Conservation (phyloP, 345 rosid genomes). For the Gossypium ekmanianum region DNA sequence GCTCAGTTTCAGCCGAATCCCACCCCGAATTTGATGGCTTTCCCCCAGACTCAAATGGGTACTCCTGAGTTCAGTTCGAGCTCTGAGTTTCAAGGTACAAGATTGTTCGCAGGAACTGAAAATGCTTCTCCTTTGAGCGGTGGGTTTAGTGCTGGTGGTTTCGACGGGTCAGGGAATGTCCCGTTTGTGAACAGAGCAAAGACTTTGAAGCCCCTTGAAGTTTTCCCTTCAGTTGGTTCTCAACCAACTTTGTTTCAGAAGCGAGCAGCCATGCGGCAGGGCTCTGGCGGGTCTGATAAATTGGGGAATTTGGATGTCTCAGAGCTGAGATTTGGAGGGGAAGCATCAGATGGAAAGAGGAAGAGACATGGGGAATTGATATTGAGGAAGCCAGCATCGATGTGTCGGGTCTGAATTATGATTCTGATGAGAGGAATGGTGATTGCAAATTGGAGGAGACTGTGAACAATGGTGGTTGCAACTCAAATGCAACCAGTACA, state of each 20-base stretch:
- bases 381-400: constrained; percentile 53
- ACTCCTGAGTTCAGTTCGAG: constrained; percentile 37
- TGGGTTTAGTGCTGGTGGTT: constrained; percentile 41
- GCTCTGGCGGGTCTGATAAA: constrained; percentile 30
- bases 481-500: constrained; percentile 42
- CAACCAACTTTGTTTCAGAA: constrained; percentile 82
- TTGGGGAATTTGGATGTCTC: constrained; percentile 54
- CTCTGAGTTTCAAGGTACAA: constrained; percentile 42
- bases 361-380: constrained; percentile 37
- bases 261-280: constrained; percentile 63
- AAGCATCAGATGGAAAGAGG: constrained; percentile 20
- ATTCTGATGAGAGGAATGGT: constrained; percentile 62
- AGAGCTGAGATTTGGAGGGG: constrained; percentile 31
- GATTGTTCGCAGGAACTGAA: constrained; percentile 37
- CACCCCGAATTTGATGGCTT: constrained; percentile 37
- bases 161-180: constrained; percentile 41
- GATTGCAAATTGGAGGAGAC: constrained; percentile 40
- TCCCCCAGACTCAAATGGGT: constrained; percentile 36
- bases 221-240: constrained; percentile 47
- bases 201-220: constrained; percentile 54
- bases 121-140: constrained; percentile 23
- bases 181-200: constrained; percentile 39
- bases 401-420: constrained; percentile 69
- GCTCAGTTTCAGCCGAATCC: constrained; percentile 39
- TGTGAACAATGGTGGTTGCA: constrained; percentile 45